Evolutionary conservation across 305 asterid species (phyloP).

Genomic region (Fraxinus paxiana): DNA sequence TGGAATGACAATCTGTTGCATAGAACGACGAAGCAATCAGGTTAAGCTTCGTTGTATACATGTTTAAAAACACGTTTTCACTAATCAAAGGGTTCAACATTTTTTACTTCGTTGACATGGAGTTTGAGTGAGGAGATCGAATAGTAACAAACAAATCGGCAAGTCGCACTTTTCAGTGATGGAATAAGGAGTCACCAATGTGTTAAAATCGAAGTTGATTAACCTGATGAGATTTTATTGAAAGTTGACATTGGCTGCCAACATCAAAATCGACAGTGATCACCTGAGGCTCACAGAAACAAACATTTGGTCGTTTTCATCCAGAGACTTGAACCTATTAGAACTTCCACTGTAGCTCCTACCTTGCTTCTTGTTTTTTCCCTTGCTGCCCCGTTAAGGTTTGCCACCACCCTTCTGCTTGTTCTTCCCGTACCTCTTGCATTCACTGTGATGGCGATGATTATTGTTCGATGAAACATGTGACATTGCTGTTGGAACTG

Average conservation of each 20-base stretch:
- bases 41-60: neutral
- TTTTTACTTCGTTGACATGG: neutral
- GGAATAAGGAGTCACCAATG: too few species aligned
- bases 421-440: slow-evolving; percentile 60
- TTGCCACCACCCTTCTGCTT: slow-evolving; percentile 66
- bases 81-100: neutral
- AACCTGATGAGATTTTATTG: neutral
- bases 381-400: slow-evolving; percentile 51
- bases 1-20: neutral
- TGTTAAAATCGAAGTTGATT: neutral
- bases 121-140: too few species aligned
- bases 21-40: neutral
- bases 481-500: slow-evolving; percentile 75
- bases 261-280: slow-evolving; percentile 19
- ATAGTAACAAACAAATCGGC: too few species aligned
- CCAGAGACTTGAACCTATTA: slow-evolving; percentile 18
- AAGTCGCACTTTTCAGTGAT: too few species aligned
- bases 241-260: neutral
- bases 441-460: slow-evolving; percentile 40
- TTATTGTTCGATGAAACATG: slow-evolving; percentile 60
- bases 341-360: slow-evolving; percentile 26
- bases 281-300: slow-evolving; percentile 12
- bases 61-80: too few species aligned
- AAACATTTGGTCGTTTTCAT: slow-evolving; percentile 4
- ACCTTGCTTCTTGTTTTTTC: slow-evolving; percentile 38